These are phyloP conservation scores for Hansenula lynferdii DNA, from an alignment of 1,139 yeast species.

Conservation along the genomic window DNA sequence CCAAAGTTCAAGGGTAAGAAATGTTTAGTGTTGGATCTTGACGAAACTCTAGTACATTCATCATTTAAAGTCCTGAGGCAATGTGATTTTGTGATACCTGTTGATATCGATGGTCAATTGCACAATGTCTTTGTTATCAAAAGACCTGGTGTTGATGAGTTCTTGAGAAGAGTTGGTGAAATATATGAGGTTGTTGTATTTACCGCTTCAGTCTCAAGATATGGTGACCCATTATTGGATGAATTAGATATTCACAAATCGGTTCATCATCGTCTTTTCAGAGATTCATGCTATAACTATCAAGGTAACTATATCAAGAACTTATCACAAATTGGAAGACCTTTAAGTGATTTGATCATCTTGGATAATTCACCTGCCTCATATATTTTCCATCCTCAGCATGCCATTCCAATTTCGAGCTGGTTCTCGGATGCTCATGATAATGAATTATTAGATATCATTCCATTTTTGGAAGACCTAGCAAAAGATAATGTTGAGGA, in stretches of 20 bases:
- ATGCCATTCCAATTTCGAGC: constrained; percentile 95
- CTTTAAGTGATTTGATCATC: constrained; percentile 77
- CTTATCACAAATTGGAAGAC: constrained; percentile 90
- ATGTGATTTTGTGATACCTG: constrained; percentile 94
- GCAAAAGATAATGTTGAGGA: constrained; percentile 65
- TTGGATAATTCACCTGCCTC: constrained; percentile 98
- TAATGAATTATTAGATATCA: constrained; percentile 84
- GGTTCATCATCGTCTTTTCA: constrained; percentile 86
- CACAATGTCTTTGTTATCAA: constrained; percentile 96
- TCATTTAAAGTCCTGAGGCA: constrained; percentile 87
- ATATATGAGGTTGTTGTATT: constrained; percentile 93
- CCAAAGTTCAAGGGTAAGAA: constrained; percentile 50
- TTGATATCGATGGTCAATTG: constrained; percentile 80
- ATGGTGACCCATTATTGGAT: constrained; percentile 93
- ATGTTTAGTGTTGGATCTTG: constrained; percentile 87
- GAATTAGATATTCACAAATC: constrained; percentile 69
- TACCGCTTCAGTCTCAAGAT: constrained; percentile 92
- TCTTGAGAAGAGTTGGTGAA: constrained; percentile 76
- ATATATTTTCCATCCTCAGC: constrained; percentile 94
- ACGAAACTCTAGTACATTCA: constrained; percentile 94
- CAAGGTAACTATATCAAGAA: constrained; percentile 96
- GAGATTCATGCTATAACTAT: constrained; percentile 76
- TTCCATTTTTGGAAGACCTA: constrained; percentile 87
- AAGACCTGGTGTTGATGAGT: constrained; percentile 97
- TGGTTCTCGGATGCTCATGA: constrained; percentile 99